Conservation (phyloP, 345 rosid genomes). For the Boechera divaricarpa region DNA sequence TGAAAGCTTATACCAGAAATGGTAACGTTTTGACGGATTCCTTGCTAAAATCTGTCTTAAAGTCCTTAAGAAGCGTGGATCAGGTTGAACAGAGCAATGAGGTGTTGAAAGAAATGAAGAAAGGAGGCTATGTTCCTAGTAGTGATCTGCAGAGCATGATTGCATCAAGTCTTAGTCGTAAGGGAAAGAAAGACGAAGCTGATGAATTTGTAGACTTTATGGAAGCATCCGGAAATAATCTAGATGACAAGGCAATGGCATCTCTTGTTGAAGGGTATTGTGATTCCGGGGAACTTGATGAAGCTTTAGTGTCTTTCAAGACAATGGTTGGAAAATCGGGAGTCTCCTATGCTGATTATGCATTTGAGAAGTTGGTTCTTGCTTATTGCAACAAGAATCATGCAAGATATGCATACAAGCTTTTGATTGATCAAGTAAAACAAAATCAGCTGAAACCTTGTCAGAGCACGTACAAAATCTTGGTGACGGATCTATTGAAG, state of each 20-base stretch:
- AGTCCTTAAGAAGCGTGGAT: constrained; percentile 69
- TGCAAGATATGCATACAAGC: constrained; percentile 69
- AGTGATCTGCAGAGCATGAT: constrained; percentile 60
- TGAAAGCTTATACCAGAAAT: constrained; percentile 53
- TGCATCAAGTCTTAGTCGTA: constrained; percentile 59
- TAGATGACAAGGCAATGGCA: constrained; percentile 65
- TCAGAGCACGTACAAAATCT: constrained; percentile 63
- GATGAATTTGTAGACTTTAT: constrained; percentile 55
- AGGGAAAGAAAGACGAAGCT: constrained; percentile 61
- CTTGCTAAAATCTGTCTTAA: constrained; percentile 65
- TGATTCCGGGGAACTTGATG: constrained; percentile 65
- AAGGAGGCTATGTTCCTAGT: constrained; percentile 56
- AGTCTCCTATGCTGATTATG: constrained; percentile 51
- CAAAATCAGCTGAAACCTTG: constrained; percentile 59
- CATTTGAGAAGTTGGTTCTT: constrained; percentile 65
- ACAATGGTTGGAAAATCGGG: constrained; percentile 61
- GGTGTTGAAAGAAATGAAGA: constrained; percentile 72
- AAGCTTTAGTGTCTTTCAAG: constrained; percentile 64
- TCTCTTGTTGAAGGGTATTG: constrained; percentile 79
- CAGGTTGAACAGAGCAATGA: constrained; percentile 60
- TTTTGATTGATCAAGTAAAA: constrained; percentile 50
- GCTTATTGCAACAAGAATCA: constrained; percentile 68
- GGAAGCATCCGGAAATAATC: constrained; percentile 56
- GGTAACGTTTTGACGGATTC: constrained; percentile 68
- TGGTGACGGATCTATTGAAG: constrained; percentile 63